Conservation (phyloP, 768 basidiomycete species). For the Lactifluus volemus region DNA sequence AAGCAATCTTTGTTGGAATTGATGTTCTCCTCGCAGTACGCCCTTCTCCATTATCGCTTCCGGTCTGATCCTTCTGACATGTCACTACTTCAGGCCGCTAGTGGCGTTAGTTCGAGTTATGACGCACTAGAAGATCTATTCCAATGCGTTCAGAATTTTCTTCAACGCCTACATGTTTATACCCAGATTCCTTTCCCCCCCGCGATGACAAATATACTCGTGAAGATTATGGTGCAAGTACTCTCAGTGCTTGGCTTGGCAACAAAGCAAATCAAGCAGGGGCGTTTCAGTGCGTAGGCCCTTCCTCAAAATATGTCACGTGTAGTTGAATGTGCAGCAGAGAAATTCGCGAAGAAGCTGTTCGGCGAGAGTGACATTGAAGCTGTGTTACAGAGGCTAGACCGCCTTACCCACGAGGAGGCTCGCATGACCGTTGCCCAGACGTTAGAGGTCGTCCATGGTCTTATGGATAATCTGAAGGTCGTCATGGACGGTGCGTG, state of each 20-base stretch:
- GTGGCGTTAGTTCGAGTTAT: too few species aligned
- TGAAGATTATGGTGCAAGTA: not conserved
- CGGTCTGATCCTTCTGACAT: too few species aligned
- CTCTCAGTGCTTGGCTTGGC: constrained; percentile 3
- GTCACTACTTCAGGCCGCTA: too few species aligned
- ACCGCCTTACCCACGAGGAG: constrained; percentile 1
- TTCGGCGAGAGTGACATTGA: not conserved
- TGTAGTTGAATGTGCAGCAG: not conserved
- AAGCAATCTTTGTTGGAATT: too few species aligned
- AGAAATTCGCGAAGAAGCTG: constrained; percentile 3
- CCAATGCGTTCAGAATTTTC: too few species aligned
- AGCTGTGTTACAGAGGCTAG: not conserved
- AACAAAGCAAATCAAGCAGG: not conserved
- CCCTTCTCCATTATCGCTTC: too few species aligned
- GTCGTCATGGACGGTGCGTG: not conserved
- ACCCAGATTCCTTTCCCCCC: not conserved
- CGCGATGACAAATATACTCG: not conserved
- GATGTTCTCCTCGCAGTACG: too few species aligned
- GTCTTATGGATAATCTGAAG: not conserved
- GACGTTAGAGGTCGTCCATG: not conserved
- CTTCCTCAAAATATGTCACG: not conserved
- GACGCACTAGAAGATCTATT: too few species aligned
- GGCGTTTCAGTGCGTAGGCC: not conserved
- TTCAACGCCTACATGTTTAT: not conserved
- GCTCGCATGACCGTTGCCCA: not conserved